phyloP scores from a whole-genome alignment of 2,329 filamentous ascomycete genomes.

The Aureobasidium sp. region DNA sequence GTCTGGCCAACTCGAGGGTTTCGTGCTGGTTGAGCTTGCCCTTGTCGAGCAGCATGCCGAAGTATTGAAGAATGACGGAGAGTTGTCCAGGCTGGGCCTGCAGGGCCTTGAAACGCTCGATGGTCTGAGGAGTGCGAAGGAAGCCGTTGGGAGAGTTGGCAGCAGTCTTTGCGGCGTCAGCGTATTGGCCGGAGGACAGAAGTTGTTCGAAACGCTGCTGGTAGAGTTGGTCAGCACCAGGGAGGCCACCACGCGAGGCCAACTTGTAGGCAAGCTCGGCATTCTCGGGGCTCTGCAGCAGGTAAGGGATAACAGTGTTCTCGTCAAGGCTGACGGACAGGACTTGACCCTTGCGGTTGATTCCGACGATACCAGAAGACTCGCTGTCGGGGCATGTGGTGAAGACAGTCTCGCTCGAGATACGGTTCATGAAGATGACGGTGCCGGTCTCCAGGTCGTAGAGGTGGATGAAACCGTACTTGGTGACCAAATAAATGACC shows the following conservation, averaged over 20 bases:
- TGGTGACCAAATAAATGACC: constrained; percentile 94
- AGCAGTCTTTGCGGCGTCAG: constrained; percentile 88
- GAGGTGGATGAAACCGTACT: constrained; percentile 97
- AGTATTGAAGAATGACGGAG: constrained; percentile 93
- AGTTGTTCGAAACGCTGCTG: constrained; percentile 87
- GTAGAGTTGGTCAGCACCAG: constrained; percentile 90
- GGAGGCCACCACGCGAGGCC: constrained; percentile 85
- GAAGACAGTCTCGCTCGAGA: constrained; percentile 98
- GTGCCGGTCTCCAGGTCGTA: constrained; percentile 95
- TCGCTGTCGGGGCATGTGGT: constrained; percentile 79
- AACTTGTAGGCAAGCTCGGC: constrained; percentile 91
- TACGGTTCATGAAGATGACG: constrained; percentile 99
- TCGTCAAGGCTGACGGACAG: constrained; percentile 92
- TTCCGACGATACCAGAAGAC: constrained; percentile 81
- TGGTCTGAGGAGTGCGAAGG: constrained; percentile 86
- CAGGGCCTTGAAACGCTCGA: constrained; percentile 88
- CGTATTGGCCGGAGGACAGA: constrained; percentile 70
- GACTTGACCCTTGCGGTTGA: constrained; percentile 97
- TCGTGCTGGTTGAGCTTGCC: constrained; percentile 87
- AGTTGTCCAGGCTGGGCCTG: constrained; percentile 77
- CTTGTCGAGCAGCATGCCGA: constrained; percentile 94
- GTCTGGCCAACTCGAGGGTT: constrained; percentile 85
- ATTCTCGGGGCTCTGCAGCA: constrained; percentile 94
- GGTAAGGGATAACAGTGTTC: constrained; percentile 81
- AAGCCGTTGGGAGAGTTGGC: constrained; percentile 96